Percentiles rank a stretch among this genome's conserved stretches.
phyloP scores from a whole-genome alignment of 2,329 filamentous ascomycete species.

The Xylariaceae sp. region DNA sequence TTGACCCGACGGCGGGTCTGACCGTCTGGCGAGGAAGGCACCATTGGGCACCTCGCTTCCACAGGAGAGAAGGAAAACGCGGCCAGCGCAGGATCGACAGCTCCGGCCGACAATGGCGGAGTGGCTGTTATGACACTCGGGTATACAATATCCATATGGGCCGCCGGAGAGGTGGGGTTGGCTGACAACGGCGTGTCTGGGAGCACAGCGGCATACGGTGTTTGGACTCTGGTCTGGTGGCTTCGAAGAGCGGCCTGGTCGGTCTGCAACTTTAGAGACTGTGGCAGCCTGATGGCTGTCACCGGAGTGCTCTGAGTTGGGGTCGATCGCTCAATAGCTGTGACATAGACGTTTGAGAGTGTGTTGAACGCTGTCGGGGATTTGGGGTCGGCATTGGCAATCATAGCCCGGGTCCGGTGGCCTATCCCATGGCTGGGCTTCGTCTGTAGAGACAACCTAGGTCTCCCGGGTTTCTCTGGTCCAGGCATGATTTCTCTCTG shows the following conservation, averaged over 20 bases:
- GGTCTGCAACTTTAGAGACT: constrained; percentile 35
- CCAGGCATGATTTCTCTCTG: constrained; percentile 33
- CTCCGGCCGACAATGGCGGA: constrained; percentile 51
- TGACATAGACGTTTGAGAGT: constrained; percentile 59
- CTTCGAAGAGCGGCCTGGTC: constrained; percentile 30
- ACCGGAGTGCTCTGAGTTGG: constrained; percentile 43
- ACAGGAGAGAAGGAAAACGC: constrained; percentile 43
- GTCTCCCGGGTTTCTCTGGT: constrained; percentile 39
- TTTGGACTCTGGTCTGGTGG: constrained; percentile 33
- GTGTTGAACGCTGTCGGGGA: constrained; percentile 62
- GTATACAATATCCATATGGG: constrained; percentile 40
- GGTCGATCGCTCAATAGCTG: constrained; percentile 55
- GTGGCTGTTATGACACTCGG: constrained; percentile 56
- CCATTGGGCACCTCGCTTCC: constrained; percentile 25
- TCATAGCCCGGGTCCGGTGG: constrained; percentile 35
- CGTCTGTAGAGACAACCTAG: constrained; percentile 53
- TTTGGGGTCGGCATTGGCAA: constrained; percentile 47
- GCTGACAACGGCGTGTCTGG: constrained; percentile 52
- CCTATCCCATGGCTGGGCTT: constrained; percentile 38
- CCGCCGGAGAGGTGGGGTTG: constrained; percentile 43
- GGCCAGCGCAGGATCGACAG: constrained; percentile 37
- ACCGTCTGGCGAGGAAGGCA: constrained; percentile 32
- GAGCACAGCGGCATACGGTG: constrained; percentile 41
- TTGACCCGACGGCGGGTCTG: constrained; percentile 36
- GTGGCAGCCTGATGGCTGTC: constrained; percentile 44